phyloP scores from a whole-genome alignment of 495 filamentous ascomycete genomes.

The Penicillium riverlandense region DNA sequence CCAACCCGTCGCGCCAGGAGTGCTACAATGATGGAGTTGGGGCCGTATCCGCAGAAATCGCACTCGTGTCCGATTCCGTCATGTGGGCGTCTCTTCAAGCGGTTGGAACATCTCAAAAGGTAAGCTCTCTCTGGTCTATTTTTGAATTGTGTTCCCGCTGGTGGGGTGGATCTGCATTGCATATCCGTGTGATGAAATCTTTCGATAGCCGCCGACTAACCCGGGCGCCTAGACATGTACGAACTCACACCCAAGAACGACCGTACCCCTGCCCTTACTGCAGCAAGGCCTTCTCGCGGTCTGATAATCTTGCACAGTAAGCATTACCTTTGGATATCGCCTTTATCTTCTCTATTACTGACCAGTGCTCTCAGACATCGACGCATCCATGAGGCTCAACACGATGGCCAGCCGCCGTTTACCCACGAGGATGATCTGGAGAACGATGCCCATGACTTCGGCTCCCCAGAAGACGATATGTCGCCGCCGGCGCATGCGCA shows the following conservation, averaged over 20 bases:
- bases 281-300: slow-evolving; percentile 96
- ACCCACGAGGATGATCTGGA: slow-evolving; percentile 70
- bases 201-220: slow-evolving; percentile 56
- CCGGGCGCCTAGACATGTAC: slow-evolving; percentile 73
- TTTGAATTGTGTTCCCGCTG: slow-evolving; percentile 11
- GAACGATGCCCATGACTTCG: slow-evolving; percentile 64
- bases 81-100: slow-evolving; percentile 95
- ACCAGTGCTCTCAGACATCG: slow-evolving; percentile 59
- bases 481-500: slow-evolving; percentile 39
- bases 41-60: slow-evolving; percentile 93
- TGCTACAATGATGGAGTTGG: slow-evolving; percentile 92
- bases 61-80: slow-evolving; percentile 99
- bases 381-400: slow-evolving; percentile 81
- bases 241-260: slow-evolving; percentile 98
- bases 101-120: slow-evolving; percentile 98
- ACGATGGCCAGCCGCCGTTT: slow-evolving; percentile 56
- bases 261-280: slow-evolving; percentile 95
- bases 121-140: slow-evolving; percentile 46
- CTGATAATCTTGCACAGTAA: slow-evolving; percentile 98
- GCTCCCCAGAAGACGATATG: slow-evolving; percentile 67
- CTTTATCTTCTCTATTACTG: slow-evolving; percentile 4
- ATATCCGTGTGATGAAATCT: slow-evolving; percentile 16
- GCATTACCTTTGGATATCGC: slow-evolving; percentile 15
- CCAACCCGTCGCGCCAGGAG: slow-evolving; percentile 87
- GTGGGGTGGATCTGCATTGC: slow-evolving; percentile 15